phyloP scores from a whole-genome alignment of 371 early-diverging fungal species.

The Umbelopsis sp. region DNA sequence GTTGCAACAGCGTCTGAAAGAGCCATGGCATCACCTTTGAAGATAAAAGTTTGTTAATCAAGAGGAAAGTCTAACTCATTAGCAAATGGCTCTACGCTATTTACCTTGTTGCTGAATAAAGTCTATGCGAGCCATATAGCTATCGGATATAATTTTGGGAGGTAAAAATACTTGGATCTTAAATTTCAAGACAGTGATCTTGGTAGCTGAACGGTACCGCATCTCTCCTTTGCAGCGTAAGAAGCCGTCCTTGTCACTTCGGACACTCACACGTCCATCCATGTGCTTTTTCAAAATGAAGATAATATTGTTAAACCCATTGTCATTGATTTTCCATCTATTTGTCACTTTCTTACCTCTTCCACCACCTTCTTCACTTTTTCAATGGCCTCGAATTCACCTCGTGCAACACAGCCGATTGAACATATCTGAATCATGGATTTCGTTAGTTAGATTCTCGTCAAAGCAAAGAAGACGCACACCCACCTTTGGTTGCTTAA shows the following conservation, averaged over 20 bases:
- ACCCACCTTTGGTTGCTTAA: slow-evolving; percentile 23
- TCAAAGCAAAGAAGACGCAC: no score
- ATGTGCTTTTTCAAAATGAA: slow-evolving; percentile 29
- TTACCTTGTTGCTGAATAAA: slow-evolving; percentile 55
- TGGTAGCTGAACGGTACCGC: slow-evolving; percentile 54
- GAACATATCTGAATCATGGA: slow-evolving; percentile 39
- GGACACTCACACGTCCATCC: slow-evolving; percentile 43
- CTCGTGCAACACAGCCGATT: slow-evolving; percentile 45
- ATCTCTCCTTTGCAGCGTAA: slow-evolving; percentile 27
- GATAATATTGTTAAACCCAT: neutral
- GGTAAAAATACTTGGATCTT: slow-evolving; percentile 1
- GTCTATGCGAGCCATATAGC: slow-evolving; percentile 29
- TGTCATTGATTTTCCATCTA: neutral
- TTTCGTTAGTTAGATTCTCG: neutral
- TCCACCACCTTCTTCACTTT: slow-evolving; percentile 45
- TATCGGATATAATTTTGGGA: slow-evolving; percentile 21
- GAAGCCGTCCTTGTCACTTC: slow-evolving; percentile 29
- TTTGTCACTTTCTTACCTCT: slow-evolving; percentile 32
- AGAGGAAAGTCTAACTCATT: neutral
- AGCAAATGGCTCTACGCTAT: neutral
- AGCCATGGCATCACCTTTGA: slow-evolving; percentile 44
- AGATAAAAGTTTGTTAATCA: neutral
- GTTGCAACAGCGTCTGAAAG: slow-evolving; percentile 44
- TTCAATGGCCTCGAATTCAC: slow-evolving; percentile 48
- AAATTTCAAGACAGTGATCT: neutral